Evolutionary conservation across 2,329 filamentous ascomycete genomes (phyloP).

Genomic region (Cercospora beticola): DNA sequence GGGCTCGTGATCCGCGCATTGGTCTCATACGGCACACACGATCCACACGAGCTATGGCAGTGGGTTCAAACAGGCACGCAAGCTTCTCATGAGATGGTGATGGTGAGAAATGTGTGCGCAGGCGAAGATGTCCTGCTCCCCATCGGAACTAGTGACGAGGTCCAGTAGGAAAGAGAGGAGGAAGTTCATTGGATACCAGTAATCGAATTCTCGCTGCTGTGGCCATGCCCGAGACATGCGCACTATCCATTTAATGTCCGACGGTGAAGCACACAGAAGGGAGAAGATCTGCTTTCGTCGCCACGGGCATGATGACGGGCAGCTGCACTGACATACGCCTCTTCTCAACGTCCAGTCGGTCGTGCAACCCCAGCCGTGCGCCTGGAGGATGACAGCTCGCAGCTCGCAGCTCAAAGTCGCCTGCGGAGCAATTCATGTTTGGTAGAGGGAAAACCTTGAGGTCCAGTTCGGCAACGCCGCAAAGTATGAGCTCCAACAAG

Average conservation of each 20-base stretch:
- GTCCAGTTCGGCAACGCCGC: background rate
- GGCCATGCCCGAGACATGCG: constrained; percentile 6
- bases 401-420: background rate
- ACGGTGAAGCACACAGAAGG: constrained; percentile 19
- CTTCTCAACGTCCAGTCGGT: constrained; percentile 21
- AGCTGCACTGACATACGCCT: constrained; percentile 34
- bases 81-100: background rate
- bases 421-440: background rate
- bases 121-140: background rate
- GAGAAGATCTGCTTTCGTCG: constrained; percentile 23
- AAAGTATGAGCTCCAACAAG: background rate
- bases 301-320: constrained; percentile 24
- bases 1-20: background rate
- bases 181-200: constrained; percentile 26
- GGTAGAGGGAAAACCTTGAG: constrained; percentile 10
- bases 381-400: constrained; percentile 4
- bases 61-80: background rate
- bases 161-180: background rate
- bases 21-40: background rate
- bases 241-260: constrained; percentile 11
- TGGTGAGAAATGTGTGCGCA: background rate
- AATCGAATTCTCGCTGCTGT: constrained; percentile 19
- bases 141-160: background rate
- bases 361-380: constrained; percentile 18
- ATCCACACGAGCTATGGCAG: background rate